Conservation (phyloP, 2,329 filamentous ascomycete genomes). For the Aspergillus jensenii region DNA sequence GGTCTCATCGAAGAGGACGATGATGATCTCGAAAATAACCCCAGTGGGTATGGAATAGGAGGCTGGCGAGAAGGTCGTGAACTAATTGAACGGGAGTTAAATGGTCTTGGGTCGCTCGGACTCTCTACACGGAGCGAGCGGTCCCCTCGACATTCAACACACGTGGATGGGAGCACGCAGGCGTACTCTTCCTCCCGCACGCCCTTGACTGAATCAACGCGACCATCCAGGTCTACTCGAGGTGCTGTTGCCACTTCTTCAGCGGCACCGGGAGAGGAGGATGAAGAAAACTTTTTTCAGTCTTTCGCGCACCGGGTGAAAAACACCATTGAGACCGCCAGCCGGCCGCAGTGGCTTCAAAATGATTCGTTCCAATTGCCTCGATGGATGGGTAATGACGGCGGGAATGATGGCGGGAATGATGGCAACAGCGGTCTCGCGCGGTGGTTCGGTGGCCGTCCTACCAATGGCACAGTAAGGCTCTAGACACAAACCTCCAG, state of each 20-base stretch:
- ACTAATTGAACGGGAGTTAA: slow-evolving; percentile 82
- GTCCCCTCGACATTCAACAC: slow-evolving; percentile 29
- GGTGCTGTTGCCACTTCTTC: slow-evolving; percentile 34
- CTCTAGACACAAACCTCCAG: slow-evolving; percentile 25
- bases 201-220: slow-evolving; percentile 30
- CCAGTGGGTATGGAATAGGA: slow-evolving; percentile 69
- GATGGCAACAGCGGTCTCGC: slow-evolving; percentile 32
- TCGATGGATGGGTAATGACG: slow-evolving; percentile 73
- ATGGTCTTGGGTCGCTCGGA: slow-evolving; percentile 55
- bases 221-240: slow-evolving; percentile 28
- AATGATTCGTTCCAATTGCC: slow-evolving; percentile 74
- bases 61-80: slow-evolving; percentile 90
- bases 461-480: slow-evolving; percentile 40
- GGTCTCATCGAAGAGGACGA: slow-evolving; percentile 76
- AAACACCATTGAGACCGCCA: slow-evolving; percentile 85
- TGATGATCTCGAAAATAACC: slow-evolving; percentile 60
- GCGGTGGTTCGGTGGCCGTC: slow-evolving; percentile 42
- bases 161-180: slow-evolving; percentile 24
- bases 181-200: slow-evolving; percentile 35
- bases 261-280: slow-evolving; percentile 61
- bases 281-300: slow-evolving; percentile 81
- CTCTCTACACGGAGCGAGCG: slow-evolving; percentile 36
- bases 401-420: slow-evolving; percentile 36
- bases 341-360: slow-evolving; percentile 78
- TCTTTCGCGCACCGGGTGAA: slow-evolving; percentile 80